Percentiles rank a stretch among this genome's conserved stretches.
Conservation (phyloP, 495 filamentous ascomycete genomes). For the Neurospora sp. region DNA sequence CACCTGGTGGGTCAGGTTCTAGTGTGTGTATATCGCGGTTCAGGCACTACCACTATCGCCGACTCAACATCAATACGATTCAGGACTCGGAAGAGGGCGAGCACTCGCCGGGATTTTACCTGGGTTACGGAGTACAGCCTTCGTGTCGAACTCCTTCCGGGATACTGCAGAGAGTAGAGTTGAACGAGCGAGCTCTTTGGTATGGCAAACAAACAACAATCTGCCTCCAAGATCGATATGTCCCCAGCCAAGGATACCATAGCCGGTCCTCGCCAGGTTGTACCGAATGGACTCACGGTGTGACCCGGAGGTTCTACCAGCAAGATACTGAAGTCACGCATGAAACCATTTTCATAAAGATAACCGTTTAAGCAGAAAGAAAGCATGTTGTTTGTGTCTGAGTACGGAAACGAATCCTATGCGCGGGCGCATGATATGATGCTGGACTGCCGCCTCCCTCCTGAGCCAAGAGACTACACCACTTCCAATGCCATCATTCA, state of each 20-base stretch:
- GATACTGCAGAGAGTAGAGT: neutral
- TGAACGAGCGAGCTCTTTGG: neutral
- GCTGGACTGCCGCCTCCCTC: neutral
- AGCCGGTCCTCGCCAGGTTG: neutral
- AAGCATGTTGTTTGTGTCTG: neutral
- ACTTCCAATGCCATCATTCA: neutral
- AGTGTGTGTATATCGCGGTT: neutral
- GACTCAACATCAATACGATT: neutral
- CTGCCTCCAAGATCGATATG: neutral
- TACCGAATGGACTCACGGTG: neutral
- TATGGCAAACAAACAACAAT: neutral
- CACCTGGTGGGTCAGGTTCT: neutral
- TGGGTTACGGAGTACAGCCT: neutral
- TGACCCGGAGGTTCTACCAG: neutral
- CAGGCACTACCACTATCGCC: neutral
- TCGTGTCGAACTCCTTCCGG: neutral
- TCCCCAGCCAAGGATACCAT: neutral
- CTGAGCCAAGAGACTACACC: neutral
- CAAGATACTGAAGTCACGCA: neutral
- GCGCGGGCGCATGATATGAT: neutral
- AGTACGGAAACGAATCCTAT: neutral
- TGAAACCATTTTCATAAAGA: neutral
- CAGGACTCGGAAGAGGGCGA: neutral
- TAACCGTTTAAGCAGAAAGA: neutral
- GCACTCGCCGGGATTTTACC: neutral